Evolutionary conservation across 1,139 yeast genomes (phyloP), one percentile per base, ranked within the genome.

Genomic region (Hemisphaericaspora xylofermentans): DNA sequence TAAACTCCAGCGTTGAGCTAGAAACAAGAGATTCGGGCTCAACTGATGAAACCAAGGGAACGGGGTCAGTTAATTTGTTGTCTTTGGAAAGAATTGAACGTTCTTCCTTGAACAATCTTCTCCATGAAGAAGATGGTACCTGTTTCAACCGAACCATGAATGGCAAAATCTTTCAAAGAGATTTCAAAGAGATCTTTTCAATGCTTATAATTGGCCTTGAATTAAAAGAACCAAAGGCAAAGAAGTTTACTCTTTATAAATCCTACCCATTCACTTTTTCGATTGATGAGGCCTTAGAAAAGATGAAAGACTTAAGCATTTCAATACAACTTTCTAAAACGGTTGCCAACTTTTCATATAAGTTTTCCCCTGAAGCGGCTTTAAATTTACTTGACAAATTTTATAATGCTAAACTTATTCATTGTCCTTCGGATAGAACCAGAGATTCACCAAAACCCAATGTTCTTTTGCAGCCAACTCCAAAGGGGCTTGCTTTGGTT

Each of bases 401-500:
- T 56, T 80, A 80, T 68, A 68, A 68, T 1, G 87, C 94, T 0
- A 82, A 80, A 45, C 63, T 89, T 4, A 51, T 91, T 9, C 96
- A 89, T 56, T 78, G 82, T 18, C 96, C 96, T 0, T 76, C 78
- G 6, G 91, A 85, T 50, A 70, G 94, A 51, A 84, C 94, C 0
- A 57, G 82, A 40, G 50, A 59, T n/a, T 64, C 56, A 35, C 71
- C 82, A 2, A 73, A 74, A 42, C 61, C 54, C 2, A 57, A 63
- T 35, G 64, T 69, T 0, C 43, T 66, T 3, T 57, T 89, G 27
- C 98, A 91, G 54, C 95, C 96, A 4, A 88, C 98, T 0, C 93
- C 98, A 0, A 93, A 93, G 56, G 98, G 98, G 1, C 78, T 88
- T 4, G 82, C 89, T 0, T 58, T 88, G 0, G 61, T 91, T 2